Evolutionary conservation across 2,329 filamentous ascomycete genomes (phyloP).

Genomic region (Ustulina deusta): DNA sequence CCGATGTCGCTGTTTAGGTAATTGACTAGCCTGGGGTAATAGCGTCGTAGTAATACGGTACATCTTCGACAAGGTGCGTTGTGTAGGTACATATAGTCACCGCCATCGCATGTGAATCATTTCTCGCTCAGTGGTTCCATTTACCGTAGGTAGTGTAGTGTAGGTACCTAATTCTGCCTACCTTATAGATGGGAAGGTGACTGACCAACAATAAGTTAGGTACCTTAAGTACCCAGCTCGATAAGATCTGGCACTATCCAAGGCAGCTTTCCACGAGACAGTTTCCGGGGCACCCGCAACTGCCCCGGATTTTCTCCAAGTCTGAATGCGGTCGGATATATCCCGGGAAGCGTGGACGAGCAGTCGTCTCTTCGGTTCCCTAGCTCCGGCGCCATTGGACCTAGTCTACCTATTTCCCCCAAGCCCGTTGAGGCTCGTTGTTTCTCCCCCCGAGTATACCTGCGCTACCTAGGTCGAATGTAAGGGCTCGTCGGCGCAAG

Average conservation of each 20-base stretch:
- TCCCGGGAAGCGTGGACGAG: too few species aligned
- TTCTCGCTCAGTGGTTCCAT: neutral
- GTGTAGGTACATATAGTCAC: too few species aligned
- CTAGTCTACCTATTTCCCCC: neutral
- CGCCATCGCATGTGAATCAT: neutral
- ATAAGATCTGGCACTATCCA: slow-evolving; percentile 1
- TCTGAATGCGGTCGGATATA: neutral
- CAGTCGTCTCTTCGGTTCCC: neutral
- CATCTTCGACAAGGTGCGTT: neutral
- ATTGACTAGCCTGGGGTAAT: neutral
- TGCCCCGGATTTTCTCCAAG: slow-evolving; percentile 27
- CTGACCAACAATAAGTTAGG: neutral
- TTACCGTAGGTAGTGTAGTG: neutral
- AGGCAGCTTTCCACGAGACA: neutral
- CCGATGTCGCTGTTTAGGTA: slow-evolving; percentile 27
- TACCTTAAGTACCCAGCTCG: too few species aligned
- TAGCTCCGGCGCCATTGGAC: neutral
- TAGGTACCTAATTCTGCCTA: neutral
- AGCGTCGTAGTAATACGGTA: neutral
- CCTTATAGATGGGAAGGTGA: neutral
- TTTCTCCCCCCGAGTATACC: neutral
- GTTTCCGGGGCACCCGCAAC: neutral
- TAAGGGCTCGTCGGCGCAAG: neutral
- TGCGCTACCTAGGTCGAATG: too few species aligned
- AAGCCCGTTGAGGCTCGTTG: neutral